Percentiles rank a stretch among this genome's conserved stretches.
Conservation (phyloP, 306 rosid genomes). For the Lablab purpureus region DNA sequence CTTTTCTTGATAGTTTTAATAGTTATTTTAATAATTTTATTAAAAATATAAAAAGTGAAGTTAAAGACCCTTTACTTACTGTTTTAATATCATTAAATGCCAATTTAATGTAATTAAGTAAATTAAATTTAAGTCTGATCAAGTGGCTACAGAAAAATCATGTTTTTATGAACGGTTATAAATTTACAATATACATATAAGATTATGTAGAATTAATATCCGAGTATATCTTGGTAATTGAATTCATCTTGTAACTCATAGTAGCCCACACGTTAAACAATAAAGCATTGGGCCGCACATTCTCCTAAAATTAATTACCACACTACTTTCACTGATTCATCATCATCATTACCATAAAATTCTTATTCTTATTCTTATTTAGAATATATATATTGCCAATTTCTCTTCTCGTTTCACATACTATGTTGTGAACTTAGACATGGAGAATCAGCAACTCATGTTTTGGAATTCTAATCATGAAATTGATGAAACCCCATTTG, state of each 20-base stretch:
- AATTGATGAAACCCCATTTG: conserved; percentile 48
- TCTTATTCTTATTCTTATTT: conserved; percentile 15
- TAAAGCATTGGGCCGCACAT: conserved; percentile 62
- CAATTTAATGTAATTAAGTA: not conserved
- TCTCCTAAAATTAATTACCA: conserved; percentile 43
- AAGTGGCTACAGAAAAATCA: not conserved
- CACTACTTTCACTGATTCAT: conserved; percentile 16
- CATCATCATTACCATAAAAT: conserved; percentile 16
- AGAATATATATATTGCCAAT: conserved; percentile 30
- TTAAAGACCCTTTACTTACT: not conserved
- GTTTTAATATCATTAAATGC: too few species aligned
- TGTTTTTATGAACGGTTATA: not conserved
- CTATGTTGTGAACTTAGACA: conserved; percentile 7
- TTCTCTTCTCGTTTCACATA: not conserved
- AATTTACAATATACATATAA: too few species aligned
- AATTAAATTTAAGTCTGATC: not conserved
- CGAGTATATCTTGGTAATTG: conserved; percentile 31
- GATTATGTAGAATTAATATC: conserved; percentile 8
- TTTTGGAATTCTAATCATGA: conserved; percentile 43
- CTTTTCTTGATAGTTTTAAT: not conserved
- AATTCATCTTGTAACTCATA: conserved; percentile 63
- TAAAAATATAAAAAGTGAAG: too few species aligned
- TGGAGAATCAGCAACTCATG: conserved; percentile 39
- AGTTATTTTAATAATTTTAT: too few species aligned
- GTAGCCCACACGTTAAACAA: conserved; percentile 49